Conservation (phyloP, 2,329 filamentous ascomycete genomes). For the Ceratocystis ficicola region DNA sequence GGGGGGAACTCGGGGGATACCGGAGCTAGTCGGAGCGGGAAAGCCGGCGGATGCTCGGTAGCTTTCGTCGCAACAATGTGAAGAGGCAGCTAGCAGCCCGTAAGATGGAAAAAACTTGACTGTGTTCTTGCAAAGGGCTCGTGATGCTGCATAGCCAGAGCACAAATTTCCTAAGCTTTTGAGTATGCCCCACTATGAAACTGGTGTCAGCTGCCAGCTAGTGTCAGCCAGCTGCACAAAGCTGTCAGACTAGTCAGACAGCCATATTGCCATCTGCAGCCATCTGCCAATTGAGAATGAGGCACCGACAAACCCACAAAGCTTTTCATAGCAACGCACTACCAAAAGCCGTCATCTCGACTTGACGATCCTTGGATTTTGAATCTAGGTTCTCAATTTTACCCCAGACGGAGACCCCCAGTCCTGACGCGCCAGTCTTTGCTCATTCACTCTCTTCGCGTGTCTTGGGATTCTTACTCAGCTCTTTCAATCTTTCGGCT, state of each 20-base stretch:
- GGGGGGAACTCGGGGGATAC: not conserved
- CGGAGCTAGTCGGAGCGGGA: not conserved
- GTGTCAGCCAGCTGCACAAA: not conserved
- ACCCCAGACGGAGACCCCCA: no score
- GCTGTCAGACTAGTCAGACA: not conserved
- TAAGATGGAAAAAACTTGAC: not conserved
- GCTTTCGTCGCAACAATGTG: not conserved
- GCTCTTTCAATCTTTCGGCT: not conserved
- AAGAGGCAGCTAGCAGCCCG: not conserved
- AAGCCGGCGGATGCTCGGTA: not conserved
- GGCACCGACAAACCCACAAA: constrained; percentile 4
- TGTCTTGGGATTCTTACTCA: not conserved
- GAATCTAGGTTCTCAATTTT: not conserved
- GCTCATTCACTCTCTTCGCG: not conserved
- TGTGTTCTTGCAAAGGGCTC: not conserved
- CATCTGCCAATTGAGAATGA: not conserved
- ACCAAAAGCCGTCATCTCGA: not conserved
- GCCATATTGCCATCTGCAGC: accelerated
- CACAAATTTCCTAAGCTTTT: constrained; percentile 9
- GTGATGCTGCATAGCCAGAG: not conserved
- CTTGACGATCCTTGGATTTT: not conserved
- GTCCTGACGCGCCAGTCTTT: not conserved
- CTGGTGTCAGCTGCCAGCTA: not conserved
- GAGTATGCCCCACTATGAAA: not conserved
- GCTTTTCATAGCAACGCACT: constrained; percentile 3